Evolutionary conservation across 768 basidiomycete species (phyloP), one percentile per base, ranked within the genome.

Genomic region (Xerocomellus chrysenteron): DNA sequence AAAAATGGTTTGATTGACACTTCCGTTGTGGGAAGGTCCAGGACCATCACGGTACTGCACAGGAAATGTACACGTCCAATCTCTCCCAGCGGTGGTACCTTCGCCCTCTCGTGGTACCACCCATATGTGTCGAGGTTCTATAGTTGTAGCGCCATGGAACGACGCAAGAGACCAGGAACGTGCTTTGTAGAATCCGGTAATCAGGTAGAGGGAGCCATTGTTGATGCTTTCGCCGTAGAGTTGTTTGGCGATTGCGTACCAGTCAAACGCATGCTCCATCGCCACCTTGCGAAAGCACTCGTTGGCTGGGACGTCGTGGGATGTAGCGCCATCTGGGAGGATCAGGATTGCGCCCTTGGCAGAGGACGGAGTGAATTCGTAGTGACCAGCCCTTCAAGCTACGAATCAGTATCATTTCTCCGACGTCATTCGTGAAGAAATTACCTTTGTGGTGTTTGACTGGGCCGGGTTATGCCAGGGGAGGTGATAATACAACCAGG

Each of bases 271-370:
- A 32, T 4, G 32, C 32, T 32, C 32, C 32, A 32, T 32, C 11
- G 32, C 32, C 32, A 32, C 32, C 32, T 11, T 32, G 32, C 32
- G 32, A 33, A 71, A 64, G 9, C 19, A 37, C 17, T 26, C 45
- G n/a, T 46, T 56, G 40, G 17, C 11, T 17, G 40, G 30, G 21
- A 69, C 55, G 21, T 65, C 59, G 30, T 56, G 53, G 28, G 54
- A 55, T 16, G 40, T 47, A 3, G 67, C 64, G 10, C 70, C 74
- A 10, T 67, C 55, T 7, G 73, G 71, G 44, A 74, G 63, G 6
- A 67, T 50, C 0, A 74, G 55, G 12, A 72, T 55, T 13, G 74
- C 68, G 10, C 67, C 71, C 56, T 66, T 62, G 14, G 36, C 12
- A 11, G 55, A 30, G 3, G 40, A 47, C 3, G 50, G 21, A 26